Base-by-base conservation (phyloP, 2,329 filamentous ascomycete species). In the Diaporthe nobilis region DNA sequence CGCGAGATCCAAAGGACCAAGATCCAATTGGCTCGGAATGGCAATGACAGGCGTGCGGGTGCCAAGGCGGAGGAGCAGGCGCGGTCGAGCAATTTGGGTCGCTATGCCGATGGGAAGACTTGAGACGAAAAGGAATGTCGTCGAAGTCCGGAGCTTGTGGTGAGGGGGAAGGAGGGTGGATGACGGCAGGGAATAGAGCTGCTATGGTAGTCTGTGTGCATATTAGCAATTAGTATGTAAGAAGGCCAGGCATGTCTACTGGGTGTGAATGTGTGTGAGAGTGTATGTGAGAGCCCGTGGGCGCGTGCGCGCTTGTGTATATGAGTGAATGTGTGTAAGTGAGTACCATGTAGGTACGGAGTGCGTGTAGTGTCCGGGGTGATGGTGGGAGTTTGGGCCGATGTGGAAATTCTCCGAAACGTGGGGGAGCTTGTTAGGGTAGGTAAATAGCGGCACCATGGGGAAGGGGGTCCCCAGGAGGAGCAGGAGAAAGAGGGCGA, bases 321-420 rank as follows among this genome's bases (percentile, higher is more conserved):
- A 31, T 73, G 31, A 34, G 39, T 28, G 61, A 1, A n/a, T 53
- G 25, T 20, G 9, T 60, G 28, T 39, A 31, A 28, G 12, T 20
- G 5, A 22, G 39, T 7, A 47, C 17, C 28, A 31, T 70, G 47
- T 15, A 47, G 39, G 55, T 42, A 70, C 65, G 34, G 20, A 28
- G 37, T 28, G 47, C 12, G 47, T 53, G 44, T 28, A 15, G 34
- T 28, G 49, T 8, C 65, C 47, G n/a, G 65, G 65, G 65, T 42
- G 20, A 55, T 39, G 47, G 34, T 70, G 49, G 65, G 44, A 57
- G 67, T 34, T 63, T 44, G 55, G 37, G 61, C 44, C 53, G n/a
- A 47, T 55, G 37, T 51, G 60, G 57, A 49, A 65, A 71, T 37
- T 61, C 72, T 71, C 67, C 67, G 60, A 76, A n/a, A 61, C 39